Percentiles rank a stretch among this genome's conserved stretches.
Evolutionary conservation across 106 monocot species (phyloP).

Genomic region (Apostasia shenzhenica): DNA sequence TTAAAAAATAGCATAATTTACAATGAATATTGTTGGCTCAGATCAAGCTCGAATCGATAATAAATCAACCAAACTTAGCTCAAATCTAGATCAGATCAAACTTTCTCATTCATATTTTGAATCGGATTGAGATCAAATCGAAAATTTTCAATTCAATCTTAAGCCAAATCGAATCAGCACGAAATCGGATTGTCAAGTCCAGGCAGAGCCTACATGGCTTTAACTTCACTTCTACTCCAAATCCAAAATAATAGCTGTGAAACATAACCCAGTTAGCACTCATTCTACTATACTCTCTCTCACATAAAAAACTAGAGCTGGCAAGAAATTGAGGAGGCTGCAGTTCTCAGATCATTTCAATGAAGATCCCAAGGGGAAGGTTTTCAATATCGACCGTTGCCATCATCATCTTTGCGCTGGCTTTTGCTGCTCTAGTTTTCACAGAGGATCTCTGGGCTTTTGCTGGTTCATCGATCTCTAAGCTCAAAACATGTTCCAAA

Average conservation of each 20-base stretch:
- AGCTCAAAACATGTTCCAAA: constrained; percentile 42
- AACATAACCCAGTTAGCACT: constrained; percentile 3
- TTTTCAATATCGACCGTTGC: constrained; percentile 40
- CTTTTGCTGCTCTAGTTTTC: constrained; percentile 52
- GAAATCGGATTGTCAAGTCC: no score
- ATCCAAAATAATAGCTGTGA: background rate
- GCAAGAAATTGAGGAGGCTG: background rate
- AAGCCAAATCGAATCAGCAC: no score
- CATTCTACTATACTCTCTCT: background rate
- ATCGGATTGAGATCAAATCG: no score
- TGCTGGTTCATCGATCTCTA: constrained; percentile 40
- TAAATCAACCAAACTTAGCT: no score
- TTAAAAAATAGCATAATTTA: no score
- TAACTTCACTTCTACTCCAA: constrained; percentile 72
- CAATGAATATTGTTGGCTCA: no score
- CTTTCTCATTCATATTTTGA: no score
- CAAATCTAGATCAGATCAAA: no score
- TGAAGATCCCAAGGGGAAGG: constrained; percentile 41
- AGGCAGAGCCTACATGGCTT: constrained; percentile 23
- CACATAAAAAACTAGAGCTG: background rate
- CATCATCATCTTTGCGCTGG: constrained; percentile 29
- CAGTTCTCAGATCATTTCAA: background rate
- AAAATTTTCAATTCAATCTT: no score
- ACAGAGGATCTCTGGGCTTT: constrained; percentile 66
- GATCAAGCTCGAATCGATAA: no score